A percentile compares a stretch with the other conserved stretches of the same genome.
Conservation (phyloP, 805 yeast species). For the Candida adriatica region DNA sequence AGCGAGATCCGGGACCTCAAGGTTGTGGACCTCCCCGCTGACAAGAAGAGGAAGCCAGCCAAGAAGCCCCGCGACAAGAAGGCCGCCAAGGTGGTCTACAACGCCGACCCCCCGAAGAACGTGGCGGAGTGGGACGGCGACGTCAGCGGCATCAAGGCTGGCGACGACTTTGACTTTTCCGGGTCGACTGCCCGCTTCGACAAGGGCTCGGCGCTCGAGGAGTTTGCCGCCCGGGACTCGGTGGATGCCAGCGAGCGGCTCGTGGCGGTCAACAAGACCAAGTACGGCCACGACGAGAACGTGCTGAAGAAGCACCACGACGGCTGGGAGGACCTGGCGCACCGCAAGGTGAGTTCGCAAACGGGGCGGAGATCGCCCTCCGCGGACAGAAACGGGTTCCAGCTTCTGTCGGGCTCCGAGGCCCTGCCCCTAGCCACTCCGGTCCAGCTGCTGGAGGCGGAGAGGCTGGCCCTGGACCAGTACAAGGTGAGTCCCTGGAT, state of each 20-base stretch:
- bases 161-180: conserved; percentile 78
- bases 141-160: conserved; percentile 37
- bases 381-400: conserved; percentile 5
- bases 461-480: conserved; percentile 48
- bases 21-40: conserved; percentile 46
- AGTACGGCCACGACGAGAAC: conserved; percentile 68
- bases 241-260: conserved; percentile 54
- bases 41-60: conserved; percentile 18
- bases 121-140: conserved; percentile 42
- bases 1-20: conserved; percentile 44
- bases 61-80: conserved; percentile 8
- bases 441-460: conserved; percentile 71
- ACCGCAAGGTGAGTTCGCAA: conserved; percentile 2
- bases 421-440: conserved; percentile 62
- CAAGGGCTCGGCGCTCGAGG: conserved; percentile 71
- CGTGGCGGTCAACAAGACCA: conserved; percentile 68
- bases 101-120: conserved; percentile 3
- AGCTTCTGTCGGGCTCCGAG: conserved; percentile 11
- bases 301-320: conserved; percentile 28
- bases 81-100: conserved; percentile 7
- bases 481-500: conserved; percentile 40
- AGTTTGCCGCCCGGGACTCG: conserved; percentile 58
- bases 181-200: conserved; percentile 78
- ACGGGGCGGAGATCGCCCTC: conserved; percentile 11
- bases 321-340: conserved; percentile 13